phyloP scores from a whole-genome alignment of 345 rosid species.

The Euclidium syriacum region DNA sequence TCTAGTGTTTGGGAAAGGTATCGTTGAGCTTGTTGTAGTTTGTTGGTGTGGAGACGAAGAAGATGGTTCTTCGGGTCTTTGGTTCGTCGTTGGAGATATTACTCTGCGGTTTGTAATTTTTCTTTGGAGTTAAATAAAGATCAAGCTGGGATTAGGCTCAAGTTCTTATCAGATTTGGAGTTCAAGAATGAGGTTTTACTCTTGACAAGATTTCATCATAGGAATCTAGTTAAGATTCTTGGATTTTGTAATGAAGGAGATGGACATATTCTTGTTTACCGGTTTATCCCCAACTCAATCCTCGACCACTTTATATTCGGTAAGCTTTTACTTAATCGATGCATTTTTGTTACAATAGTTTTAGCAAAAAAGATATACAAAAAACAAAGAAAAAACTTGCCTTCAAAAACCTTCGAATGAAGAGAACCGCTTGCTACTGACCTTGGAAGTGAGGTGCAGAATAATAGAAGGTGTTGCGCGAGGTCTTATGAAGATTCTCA shows the following conservation, averaged over 20 bases:
- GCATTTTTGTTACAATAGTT: no score
- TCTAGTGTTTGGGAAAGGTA: no score
- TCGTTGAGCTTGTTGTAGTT: no score
- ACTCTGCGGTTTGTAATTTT: no score
- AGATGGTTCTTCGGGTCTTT: no score
- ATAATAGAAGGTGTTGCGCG: slow-evolving; percentile 8
- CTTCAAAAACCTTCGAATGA: background rate
- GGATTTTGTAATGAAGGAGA: slow-evolving; percentile 33
- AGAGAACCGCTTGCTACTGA: background rate
- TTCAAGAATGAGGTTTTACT: no score
- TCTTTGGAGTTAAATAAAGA: no score
- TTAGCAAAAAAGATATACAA: background rate
- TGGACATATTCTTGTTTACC: slow-evolving; percentile 38
- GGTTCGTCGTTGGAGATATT: no score
- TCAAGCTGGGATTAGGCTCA: slow-evolving; percentile 24
- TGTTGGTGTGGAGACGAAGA: no score
- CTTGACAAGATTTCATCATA: slow-evolving; percentile 47
- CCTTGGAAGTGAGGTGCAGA: background rate
- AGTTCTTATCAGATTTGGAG: slow-evolving; percentile 31
- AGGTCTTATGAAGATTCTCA: slow-evolving; percentile 4
- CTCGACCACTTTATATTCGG: slow-evolving; percentile 36
- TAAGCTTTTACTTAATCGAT: background rate
- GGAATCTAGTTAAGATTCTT: slow-evolving; percentile 35
- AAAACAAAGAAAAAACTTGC: no score
- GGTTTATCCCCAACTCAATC: slow-evolving; percentile 35